Evolutionary conservation across 2,329 filamentous ascomycete species (phyloP), one percentile per base, ranked within the genome.

Genomic region (Lasiodiplodia sp.): DNA sequence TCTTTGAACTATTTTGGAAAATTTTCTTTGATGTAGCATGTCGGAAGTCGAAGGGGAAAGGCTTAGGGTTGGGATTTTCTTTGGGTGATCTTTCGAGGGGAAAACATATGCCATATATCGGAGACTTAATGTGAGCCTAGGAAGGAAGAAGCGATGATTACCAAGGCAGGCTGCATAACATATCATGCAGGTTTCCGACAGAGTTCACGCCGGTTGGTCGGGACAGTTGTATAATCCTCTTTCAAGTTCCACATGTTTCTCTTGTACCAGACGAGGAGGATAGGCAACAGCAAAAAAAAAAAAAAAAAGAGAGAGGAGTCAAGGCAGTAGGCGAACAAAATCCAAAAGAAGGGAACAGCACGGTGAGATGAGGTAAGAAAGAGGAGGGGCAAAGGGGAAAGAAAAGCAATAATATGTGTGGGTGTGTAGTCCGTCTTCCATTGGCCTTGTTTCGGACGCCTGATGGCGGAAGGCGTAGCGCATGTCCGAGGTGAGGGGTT

Each of bases 81-180:
- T 25, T 64, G 25, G 37, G 31, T 23, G 23, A 34, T 34, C 28
- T 28, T 23, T 52, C n/a, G 12, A 16, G 18, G 55, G 34, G n/a
- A 11, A n/a, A 18, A 18, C 31, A 23, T 38, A 21, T 23, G 55
- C 31, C n/a, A 57, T 57, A 38, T 38, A 57, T 40, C 12, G 55
- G 52, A 31, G 16, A 56, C 14, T 57, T 57, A 57, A 57, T 57
- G 34, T n/a, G 37, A 38, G 55, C 31, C 11, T 34, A n/a, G 52
- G 28, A 31, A 38, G 37, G 55, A 57, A 6, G 12, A 57, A n/a
- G 34, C 31, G 21, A 23, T 38, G n/a, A 38, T 38, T 34, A 23
- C n/a, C n/a, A 23, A 38, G 55, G 55, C 55, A 40, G 55, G 25
- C 55, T 57, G 55, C 55, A 57, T 40, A n/a, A 38, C 7, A 38